Base-by-base conservation (phyloP, 306 rosid species). In the Quercus bicolor region DNA sequence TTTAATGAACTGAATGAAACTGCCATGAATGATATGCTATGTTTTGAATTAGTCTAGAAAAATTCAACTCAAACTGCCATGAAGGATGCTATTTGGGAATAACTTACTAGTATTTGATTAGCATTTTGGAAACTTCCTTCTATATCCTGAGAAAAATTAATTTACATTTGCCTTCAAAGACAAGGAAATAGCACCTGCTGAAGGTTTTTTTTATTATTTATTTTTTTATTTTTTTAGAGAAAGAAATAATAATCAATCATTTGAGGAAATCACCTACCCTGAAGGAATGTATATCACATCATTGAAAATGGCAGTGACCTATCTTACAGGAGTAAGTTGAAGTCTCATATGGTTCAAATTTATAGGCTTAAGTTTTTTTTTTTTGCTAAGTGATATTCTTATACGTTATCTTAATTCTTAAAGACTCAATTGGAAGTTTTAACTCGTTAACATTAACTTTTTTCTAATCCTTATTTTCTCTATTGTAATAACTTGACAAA, bases 1-100 rank as follows among this genome's bases (percentile, higher is more conserved):
- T 73, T 78, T 56, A 65, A 83, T 78, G 75, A 81, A 83, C 51
- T 78, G 79, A 69, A 82, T 78, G 80, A 69, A 82, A 77, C 71
- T 21, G n/a, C 81, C 74, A 77, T 74, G 77, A 72, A 80, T 77
- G 54, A 75, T 75, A 77, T 72, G 40, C 31, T 75, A 78, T 60
- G 75, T 75, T 33, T 68, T 68, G 20, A 48, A 34, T 34, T 19
- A 68, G 15, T 68, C 72, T 23, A 68, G 72, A 16, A 68, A 45
- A n/a, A 10, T 43, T 34, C 2, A 21, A 9, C 24, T 33, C n/a
- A 57, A 6, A 16, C 65, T 40, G 11, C 45, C 45, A 40, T 40
- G 45, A 40, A 40, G 45, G 11, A 40, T 40, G 68, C 68, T 52
- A 16, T 4, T 26, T 28, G 16, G 16, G 23, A 70, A n/a, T 43